A percentile compares a stretch with the other conserved stretches of the same genome.
Evolutionary conservation across 2,329 filamentous ascomycete species (phyloP).

Genomic region (Bipolaris bicolor): DNA sequence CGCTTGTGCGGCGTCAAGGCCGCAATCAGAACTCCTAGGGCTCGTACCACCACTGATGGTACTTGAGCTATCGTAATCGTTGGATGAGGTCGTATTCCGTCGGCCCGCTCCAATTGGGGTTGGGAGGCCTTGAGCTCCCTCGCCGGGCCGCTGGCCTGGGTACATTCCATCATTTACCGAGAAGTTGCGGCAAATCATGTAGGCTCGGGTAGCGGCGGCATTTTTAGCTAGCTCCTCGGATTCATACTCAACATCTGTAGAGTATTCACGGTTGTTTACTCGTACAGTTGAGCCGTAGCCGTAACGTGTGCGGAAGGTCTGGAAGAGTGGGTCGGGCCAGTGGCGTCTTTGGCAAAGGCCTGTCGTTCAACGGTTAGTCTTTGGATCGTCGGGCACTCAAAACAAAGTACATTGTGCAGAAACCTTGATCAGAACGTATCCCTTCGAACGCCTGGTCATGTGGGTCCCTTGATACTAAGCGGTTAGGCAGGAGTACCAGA

Average conservation of each 20-base stretch:
- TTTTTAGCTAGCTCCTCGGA: slow-evolving; percentile 85
- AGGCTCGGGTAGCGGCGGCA: slow-evolving; percentile 92
- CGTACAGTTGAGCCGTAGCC: slow-evolving; percentile 90
- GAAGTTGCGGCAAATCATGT: slow-evolving; percentile 97
- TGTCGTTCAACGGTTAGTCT: slow-evolving; percentile 52
- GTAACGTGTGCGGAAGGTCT: slow-evolving; percentile 73
- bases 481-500: slow-evolving; percentile 38
- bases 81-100: slow-evolving; percentile 54
- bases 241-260: slow-evolving; percentile 84
- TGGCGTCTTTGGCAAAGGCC: slow-evolving; percentile 93
- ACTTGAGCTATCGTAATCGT: slow-evolving; percentile 59
- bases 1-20: slow-evolving; percentile 44
- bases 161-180: slow-evolving; percentile 95
- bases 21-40: slow-evolving; percentile 56
- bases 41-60: slow-evolving; percentile 63
- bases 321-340: slow-evolving; percentile 90
- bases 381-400: neutral
- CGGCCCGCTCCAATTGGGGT: slow-evolving; percentile 69
- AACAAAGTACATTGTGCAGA: slow-evolving; percentile 40
- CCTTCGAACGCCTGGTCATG: slow-evolving; percentile 1
- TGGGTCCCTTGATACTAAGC: slow-evolving; percentile 10
- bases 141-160: slow-evolving; percentile 61
- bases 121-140: slow-evolving; percentile 66
- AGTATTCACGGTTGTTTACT: slow-evolving; percentile 96
- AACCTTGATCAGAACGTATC: neutral